Percentiles rank a stretch among this genome's conserved stretches.
Conservation (phyloP, 1,284 basidiomycete species). For the Mycena citricolor region DNA sequence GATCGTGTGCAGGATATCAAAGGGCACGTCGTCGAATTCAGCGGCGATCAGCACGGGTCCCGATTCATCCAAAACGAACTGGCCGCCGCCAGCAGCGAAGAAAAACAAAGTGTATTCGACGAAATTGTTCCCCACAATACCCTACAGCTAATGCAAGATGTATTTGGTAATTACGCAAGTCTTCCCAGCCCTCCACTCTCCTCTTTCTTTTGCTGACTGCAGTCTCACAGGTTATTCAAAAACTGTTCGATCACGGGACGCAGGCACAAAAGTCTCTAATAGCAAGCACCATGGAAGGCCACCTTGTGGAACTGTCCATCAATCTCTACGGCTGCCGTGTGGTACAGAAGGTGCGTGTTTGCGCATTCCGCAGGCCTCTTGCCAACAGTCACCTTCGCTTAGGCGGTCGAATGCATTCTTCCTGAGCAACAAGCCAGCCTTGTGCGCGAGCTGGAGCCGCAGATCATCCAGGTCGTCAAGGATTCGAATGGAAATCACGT, state of each 20-base stretch:
- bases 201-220: slow-evolving; percentile 6
- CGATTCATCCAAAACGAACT: slow-evolving; percentile 88
- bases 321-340: slow-evolving; percentile 98
- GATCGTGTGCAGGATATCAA: slow-evolving; percentile 68
- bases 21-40: slow-evolving; percentile 90
- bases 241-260: slow-evolving; percentile 90
- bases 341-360: slow-evolving; percentile 69
- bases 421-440: slow-evolving; percentile 77
- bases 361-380: slow-evolving; percentile 5
- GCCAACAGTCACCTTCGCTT: slow-evolving; percentile 9
- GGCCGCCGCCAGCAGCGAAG: slow-evolving; percentile 73
- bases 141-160: slow-evolving; percentile 85
- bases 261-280: slow-evolving; percentile 73
- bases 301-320: slow-evolving; percentile 76
- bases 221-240: slow-evolving; percentile 79
- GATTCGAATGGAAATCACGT: slow-evolving; percentile 97
- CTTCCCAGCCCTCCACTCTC: neutral
- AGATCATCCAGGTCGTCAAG: slow-evolving; percentile 86
- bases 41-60: slow-evolving; percentile 91
- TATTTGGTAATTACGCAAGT: slow-evolving; percentile 94
- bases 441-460: slow-evolving; percentile 79
- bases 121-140: slow-evolving; percentile 84
- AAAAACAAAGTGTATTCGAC: slow-evolving; percentile 82
- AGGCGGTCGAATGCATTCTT: slow-evolving; percentile 85
- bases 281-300: slow-evolving; percentile 76